A percentile compares a stretch with the other conserved stretches of the same genome.
Conservation (phyloP, 768 basidiomycete species). For the Boletus tomentosulus region DNA sequence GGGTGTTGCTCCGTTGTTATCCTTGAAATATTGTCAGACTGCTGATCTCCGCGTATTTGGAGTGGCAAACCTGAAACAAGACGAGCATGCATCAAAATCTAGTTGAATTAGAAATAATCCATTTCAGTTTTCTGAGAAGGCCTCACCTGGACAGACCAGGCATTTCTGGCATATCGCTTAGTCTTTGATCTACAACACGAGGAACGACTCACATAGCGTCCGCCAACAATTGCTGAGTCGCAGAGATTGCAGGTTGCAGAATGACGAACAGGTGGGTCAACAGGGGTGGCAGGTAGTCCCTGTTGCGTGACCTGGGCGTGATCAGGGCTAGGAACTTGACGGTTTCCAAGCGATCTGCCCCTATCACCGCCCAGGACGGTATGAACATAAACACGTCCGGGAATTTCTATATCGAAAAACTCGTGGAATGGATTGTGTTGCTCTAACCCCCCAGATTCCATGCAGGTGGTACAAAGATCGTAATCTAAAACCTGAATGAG, state of each 20-base stretch:
- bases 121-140: neutral
- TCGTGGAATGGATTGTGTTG: constrained; percentile 61
- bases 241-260: constrained; percentile 74
- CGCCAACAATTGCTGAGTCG: constrained; percentile 62
- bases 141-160: constrained; percentile 53
- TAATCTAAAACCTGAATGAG: constrained; percentile 46
- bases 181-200: neutral
- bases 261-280: constrained; percentile 42
- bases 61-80: constrained; percentile 58
- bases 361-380: constrained; percentile 38
- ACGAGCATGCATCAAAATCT: constrained; percentile 75
- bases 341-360: constrained; percentile 30
- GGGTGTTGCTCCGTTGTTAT: constrained; percentile 77
- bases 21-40: constrained; percentile 27
- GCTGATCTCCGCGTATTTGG: neutral
- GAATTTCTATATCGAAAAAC: constrained; percentile 65
- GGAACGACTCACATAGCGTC: constrained; percentile 58
- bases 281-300: neutral
- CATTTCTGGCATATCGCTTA: constrained; percentile 60
- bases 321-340: constrained; percentile 1
- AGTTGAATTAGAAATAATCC: constrained; percentile 5
- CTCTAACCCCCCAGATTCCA: constrained; percentile 45
- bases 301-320: neutral
- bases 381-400: constrained; percentile 63
- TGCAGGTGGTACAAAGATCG: constrained; percentile 64